Base-by-base conservation (phyloP, 1,284 basidiomycete genomes). In the Laetiporus sulphureus region DNA sequence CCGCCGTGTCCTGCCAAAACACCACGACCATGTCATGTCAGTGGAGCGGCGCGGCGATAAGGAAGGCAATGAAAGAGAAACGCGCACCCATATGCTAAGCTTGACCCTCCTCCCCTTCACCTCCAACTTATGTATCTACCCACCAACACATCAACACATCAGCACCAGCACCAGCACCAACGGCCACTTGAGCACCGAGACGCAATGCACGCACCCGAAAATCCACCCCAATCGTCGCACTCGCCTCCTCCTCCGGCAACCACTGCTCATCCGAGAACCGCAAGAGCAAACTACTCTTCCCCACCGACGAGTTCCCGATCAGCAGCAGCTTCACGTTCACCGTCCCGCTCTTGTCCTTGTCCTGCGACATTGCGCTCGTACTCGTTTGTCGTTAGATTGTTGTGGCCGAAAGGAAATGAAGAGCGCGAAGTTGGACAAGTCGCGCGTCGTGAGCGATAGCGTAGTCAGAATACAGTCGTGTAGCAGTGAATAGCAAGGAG, bases 211-310 rank as follows among this genome's bases (percentile, higher is more conserved):
- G 59, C 62, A 83, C 84, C 49, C 84, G 69, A 62, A 86, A 88
- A 60, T 88, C 85, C 1, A 89, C 83, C 10, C 88, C 90, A 55
- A 97, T 97, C n/a, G 93, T 96, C 19, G 93, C 91, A 42, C 83
- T 87, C 32, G 87, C 83, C 67, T 98, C 95, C 58, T 98, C 95
- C 56, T 96, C 91, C 18, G 89, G 83, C 23, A 98, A 68, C 79
- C 94, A 99, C 54, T 92, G 90, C 64, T 97, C 90, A 60, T 99
- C 94, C 3, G 93, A 95, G 71, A 97, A 99, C 5, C 95, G 77
- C 5, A 98, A 69, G 1, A 99, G 66, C 5, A 99, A 70, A 47
- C 91, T 94, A 46, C 91, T 89, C 73, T 87, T 86, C 54, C 93
- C 93, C 13, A 97, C 93, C 5, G 88, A 90, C 4, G 91, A 91